phyloP scores from a whole-genome alignment of 2,329 filamentous ascomycete species.

The Grosmannia clavigera region DNA sequence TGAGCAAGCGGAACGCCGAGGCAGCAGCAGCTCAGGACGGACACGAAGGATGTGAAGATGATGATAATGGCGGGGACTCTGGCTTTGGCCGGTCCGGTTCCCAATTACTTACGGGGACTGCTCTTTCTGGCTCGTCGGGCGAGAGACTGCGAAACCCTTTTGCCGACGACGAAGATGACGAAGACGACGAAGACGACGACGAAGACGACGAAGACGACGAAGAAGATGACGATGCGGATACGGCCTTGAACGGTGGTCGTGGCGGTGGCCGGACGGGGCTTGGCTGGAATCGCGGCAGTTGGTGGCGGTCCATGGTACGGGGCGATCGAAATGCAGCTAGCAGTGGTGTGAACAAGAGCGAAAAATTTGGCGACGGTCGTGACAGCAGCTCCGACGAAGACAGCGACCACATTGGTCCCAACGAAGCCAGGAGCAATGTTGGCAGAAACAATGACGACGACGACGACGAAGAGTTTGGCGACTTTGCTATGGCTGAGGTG shows the following conservation, averaged over 20 bases:
- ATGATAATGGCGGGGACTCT: not conserved
- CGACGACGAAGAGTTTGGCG: conserved; percentile 54
- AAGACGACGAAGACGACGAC: conserved; percentile 35
- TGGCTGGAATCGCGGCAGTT: conserved; percentile 22
- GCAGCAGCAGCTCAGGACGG: conserved; percentile 28
- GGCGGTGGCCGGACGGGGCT: conserved; percentile 16
- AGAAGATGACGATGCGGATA: conserved; percentile 16
- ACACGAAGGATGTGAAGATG: not conserved
- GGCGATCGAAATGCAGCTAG: conserved; percentile 1
- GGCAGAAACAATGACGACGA: conserved; percentile 40
- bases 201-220: conserved; percentile 37
- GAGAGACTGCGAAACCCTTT: conserved; percentile 36
- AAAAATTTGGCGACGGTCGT: conserved; percentile 22
- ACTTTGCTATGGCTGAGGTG: conserved; percentile 53
- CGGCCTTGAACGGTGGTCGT: conserved; percentile 14
- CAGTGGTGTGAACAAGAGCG: not conserved
- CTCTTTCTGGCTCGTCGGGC: conserved; percentile 8
- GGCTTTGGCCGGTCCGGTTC: not conserved
- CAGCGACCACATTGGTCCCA: conserved; percentile 25
- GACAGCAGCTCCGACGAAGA: conserved; percentile 28
- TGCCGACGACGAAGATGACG: conserved; percentile 43
- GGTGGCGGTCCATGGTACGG: conserved; percentile 23
- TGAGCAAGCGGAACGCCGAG: conserved; percentile 51
- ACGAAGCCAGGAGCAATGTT: conserved; percentile 31
- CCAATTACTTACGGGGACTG: conserved; percentile 4